Base-by-base conservation (phyloP, 2,329 filamentous ascomycete species). In the Xylariaceae sp. region DNA sequence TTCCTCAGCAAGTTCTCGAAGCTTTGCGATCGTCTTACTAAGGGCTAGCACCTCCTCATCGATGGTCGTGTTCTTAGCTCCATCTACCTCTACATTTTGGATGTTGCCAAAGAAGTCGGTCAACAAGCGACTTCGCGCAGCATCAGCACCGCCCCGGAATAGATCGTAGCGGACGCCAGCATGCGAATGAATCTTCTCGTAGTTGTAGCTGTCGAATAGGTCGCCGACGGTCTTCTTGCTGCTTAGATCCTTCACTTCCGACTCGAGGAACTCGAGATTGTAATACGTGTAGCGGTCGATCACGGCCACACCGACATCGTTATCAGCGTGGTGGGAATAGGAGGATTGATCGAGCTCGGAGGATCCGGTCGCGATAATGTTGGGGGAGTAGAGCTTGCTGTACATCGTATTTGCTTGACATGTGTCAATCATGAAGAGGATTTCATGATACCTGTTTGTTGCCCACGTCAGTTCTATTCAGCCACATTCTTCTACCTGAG, bases 381-480 rank as follows among this genome's bases (percentile, higher is more conserved):
- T 98, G 46, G 93, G 93, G 4, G 92, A 96, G 79, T 99, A 99
- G 70, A 99, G 91, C 67, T 96, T 93, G 71, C 88, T 93, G 78
- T 96, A 99, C 92, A 99, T 97, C 29, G 95, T 99, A 74, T 99
- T 99, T 52, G 95, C 95, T 77, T 99, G 95, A 78, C 95, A 99
- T 0, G 95, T 99, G 74, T 99, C 95, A 75, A 99, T 99, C 95
- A 99, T 99, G 80, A 99, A 99, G 55, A 99, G 85, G 65, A 99
- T 87, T 75, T 99, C 95, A 73, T 98, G 91, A 75, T 98, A 99
- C 71, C 88, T 89, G 19, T 26, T 21, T 7, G 29, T 44, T 12
- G n/a, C 10, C 49, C 14, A 44, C n/a, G 55, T 63, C 32, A 63
- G 58, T 50, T 16, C 21, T 12, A n/a, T 49, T 7, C 14, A 5